Evolutionary conservation across 257 asterid species (phyloP), one percentile per base, ranked within the genome.

Genomic region (Hygrophila difformis): DNA sequence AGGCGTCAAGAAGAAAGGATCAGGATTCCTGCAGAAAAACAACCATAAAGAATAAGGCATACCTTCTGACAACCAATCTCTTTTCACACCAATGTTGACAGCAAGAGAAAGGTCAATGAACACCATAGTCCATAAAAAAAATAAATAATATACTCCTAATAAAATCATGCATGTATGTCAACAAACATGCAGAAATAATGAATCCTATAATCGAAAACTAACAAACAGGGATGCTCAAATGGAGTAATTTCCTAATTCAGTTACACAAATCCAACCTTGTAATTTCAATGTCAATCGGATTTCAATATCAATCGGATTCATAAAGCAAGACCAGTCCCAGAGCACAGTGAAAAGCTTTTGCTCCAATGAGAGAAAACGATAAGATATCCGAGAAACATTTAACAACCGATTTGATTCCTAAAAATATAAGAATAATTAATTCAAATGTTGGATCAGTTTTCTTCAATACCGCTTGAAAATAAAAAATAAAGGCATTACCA

Each of bases 271-370:
- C 70, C 24, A 78, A 81, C 94, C 79, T 16, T 57, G 70, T 33
- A 48, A 31, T 35, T 36, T 18, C 40, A 47, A 44, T 49, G 49
- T 60, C 67, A 48, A 53, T 59, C 47, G 21, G 57, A 36, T 56
- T 57, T 38, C 57, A 61, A 77, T 51, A 57, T 76, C 77, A n/a
- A n/a, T n/a, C n/a, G n/a, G n/a, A n/a, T n/a, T n/a, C 68, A 82
- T 44, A 61, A 75, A 66, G 66, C 79, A 73, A 47, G 98, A 82
- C 98, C 96, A 85, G 56, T 89, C 69, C 98, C 98, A 89, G 49
- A 69, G 39, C 26, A 75, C 68, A 20, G 73, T 63, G 70, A 84
- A 82, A 61, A 72, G 69, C 37, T 68, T 80, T 15, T 78, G 76
- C 61, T 76, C 79, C 61, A 72, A 66, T 57, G 62, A 66, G 71